Evolutionary conservation across 768 basidiomycete species (phyloP).

Genomic region (Calocybe gangraenosa): DNA sequence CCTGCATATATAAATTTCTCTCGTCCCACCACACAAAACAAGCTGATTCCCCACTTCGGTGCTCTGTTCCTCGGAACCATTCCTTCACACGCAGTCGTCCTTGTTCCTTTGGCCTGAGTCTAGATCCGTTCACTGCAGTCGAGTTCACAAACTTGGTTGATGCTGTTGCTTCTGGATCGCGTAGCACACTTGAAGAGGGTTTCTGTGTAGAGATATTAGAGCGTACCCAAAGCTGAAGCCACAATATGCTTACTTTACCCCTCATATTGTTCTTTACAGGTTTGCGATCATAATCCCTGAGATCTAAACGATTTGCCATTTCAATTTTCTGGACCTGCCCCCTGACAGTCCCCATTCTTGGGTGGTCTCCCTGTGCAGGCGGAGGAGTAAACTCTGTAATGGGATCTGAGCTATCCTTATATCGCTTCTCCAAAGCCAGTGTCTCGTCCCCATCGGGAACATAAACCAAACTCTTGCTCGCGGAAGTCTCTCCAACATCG

Average conservation of each 20-base stretch:
- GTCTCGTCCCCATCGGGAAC: conserved; percentile 14
- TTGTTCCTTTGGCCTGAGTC: background rate
- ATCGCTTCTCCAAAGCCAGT: conserved; percentile 5
- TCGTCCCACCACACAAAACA: conserved; percentile 3
- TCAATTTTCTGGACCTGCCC: background rate
- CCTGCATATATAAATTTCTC: conserved; percentile 3
- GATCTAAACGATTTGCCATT: no score
- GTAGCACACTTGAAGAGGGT: background rate
- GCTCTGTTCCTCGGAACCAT: conserved; percentile 21
- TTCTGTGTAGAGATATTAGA: background rate
- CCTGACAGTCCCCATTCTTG: background rate
- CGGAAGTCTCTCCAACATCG: no score
- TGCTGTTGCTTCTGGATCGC: background rate
- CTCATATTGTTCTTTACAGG: conserved; percentile 15
- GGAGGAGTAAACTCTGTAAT: conserved; percentile 9
- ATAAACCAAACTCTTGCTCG: no score
- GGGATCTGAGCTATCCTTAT: conserved; percentile 10
- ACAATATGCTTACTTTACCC: conserved; percentile 8
- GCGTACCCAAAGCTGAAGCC: background rate
- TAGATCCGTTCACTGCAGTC: background rate
- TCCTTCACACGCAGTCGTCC: conserved; percentile 18
- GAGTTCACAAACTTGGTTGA: background rate
- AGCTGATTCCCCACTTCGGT: conserved; percentile 8
- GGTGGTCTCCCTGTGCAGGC: background rate
- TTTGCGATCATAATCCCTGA: background rate